Percentiles rank a stretch among this genome's conserved stretches.
These are phyloP conservation scores for Massarina eburnea DNA, from an alignment of 2,329 filamentous ascomycete genomes.

Conservation along the genomic window DNA sequence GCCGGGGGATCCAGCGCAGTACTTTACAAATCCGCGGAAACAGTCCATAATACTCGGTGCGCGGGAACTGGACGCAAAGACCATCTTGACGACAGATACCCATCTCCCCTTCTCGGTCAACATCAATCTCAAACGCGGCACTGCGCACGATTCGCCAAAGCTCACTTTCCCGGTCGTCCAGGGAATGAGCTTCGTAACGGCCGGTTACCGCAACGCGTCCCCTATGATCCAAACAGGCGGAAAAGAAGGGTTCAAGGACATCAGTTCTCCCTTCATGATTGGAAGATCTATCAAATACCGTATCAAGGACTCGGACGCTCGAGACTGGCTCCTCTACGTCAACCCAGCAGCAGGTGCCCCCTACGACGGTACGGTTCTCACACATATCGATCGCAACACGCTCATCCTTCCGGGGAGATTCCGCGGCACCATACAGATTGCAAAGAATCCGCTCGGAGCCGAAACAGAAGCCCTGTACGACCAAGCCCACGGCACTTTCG, in stretches of 20 bases:
- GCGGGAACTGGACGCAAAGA: slow-evolving; percentile 65
- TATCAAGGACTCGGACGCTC: slow-evolving; percentile 67
- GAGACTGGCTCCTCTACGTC: slow-evolving; percentile 77
- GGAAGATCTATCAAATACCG: slow-evolving; percentile 74
- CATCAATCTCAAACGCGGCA: slow-evolving; percentile 63
- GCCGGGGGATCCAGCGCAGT: slow-evolving; percentile 48
- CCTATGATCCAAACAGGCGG: slow-evolving; percentile 71
- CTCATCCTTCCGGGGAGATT: slow-evolving; percentile 69
- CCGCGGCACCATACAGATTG: slow-evolving; percentile 77
- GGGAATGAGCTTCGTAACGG: slow-evolving; percentile 87
- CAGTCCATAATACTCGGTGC: slow-evolving; percentile 82
- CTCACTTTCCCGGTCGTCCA: slow-evolving; percentile 84
- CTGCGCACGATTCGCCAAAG: slow-evolving; percentile 55
- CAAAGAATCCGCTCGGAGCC: slow-evolving; percentile 66
- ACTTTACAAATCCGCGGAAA: slow-evolving; percentile 80
- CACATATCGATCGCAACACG: slow-evolving; percentile 61
- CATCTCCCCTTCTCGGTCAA: slow-evolving; percentile 62
- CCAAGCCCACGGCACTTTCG: slow-evolving; percentile 72
- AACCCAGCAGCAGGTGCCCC: slow-evolving; percentile 56
- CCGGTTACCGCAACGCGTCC: slow-evolving; percentile 67
- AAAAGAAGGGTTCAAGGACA: slow-evolving; percentile 66
- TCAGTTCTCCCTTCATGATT: slow-evolving; percentile 61
- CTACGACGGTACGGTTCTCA: slow-evolving; percentile 63
- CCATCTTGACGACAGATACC: slow-evolving; percentile 57
- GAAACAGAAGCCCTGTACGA: slow-evolving; percentile 72